Conservation (phyloP, 306 rosid genomes). For the Hippophae tibetana region DNA sequence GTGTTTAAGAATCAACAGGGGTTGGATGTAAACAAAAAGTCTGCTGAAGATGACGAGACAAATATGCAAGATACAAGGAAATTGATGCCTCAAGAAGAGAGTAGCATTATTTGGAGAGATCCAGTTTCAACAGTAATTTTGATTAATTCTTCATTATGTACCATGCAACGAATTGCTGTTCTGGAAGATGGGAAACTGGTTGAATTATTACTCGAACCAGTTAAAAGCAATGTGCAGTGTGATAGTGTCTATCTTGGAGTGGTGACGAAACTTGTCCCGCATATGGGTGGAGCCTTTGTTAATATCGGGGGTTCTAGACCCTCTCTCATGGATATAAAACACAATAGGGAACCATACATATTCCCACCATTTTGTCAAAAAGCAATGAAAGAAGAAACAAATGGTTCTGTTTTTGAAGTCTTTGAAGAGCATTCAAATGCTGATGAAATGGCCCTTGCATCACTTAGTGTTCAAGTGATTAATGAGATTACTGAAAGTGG, state of each 20-base stretch:
- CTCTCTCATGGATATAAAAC: conserved; percentile 75
- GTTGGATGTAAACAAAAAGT: conserved; percentile 26
- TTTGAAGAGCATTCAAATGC: conserved; percentile 20
- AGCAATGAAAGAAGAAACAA: conserved; percentile 37
- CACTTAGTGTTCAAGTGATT: conserved; percentile 24
- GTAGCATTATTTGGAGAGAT: conserved; percentile 30
- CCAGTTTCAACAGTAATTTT: conserved; percentile 59
- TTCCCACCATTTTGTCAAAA: conserved; percentile 74
- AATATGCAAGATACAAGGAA: conserved; percentile 36
- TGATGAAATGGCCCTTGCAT: conserved; percentile 24
- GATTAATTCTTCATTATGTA: conserved; percentile 89
- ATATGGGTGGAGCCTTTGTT: conserved; percentile 96
- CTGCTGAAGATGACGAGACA: conserved; percentile 24
- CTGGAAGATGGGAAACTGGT: conserved; percentile 77
- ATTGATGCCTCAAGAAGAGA: conserved; percentile 44
- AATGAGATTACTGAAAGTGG: conserved; percentile 29
- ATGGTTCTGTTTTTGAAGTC: conserved; percentile 17
- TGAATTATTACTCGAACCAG: conserved; percentile 85
- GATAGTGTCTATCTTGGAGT: conserved; percentile 83
- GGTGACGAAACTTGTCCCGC: conserved; percentile 80
- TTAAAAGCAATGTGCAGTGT: conserved; percentile 86
- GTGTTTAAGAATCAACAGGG: conserved; percentile 34
- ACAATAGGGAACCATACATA: conserved; percentile 72
- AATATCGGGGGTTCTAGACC: conserved; percentile 74
- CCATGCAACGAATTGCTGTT: conserved; percentile 97